phyloP scores from a whole-genome alignment of 108 stramenopile species.

The Aurantiochytrium sp. region DNA sequence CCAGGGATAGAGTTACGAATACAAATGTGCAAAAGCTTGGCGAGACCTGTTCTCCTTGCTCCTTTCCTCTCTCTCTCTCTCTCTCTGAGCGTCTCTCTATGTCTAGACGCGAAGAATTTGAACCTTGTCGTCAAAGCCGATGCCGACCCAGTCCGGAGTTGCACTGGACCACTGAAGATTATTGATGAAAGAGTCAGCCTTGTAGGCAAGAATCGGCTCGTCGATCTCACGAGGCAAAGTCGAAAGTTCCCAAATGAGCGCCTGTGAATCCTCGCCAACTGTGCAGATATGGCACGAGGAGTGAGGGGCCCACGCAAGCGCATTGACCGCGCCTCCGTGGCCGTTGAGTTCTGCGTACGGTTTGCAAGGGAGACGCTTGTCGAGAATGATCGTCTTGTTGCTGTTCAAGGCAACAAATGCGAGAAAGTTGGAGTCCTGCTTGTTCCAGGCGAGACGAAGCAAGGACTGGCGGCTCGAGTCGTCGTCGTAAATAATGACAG shows the following conservation, averaged over 20 bases:
- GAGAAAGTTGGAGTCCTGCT: slow-evolving; percentile 94
- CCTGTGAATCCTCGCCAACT: slow-evolving; percentile 84
- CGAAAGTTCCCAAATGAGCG: slow-evolving; percentile 93
- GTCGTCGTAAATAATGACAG: slow-evolving; percentile 86
- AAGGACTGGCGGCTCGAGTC: slow-evolving; percentile 74
- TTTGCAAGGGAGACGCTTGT: neutral
- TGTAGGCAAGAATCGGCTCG: slow-evolving; percentile 96
- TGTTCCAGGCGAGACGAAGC: slow-evolving; percentile 92
- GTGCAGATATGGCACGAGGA: slow-evolving; percentile 92
- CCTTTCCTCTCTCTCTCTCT: no score
- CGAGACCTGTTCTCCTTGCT: no score
- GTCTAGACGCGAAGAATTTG: slow-evolving; percentile 58
- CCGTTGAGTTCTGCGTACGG: slow-evolving; percentile 56
- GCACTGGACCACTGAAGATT: slow-evolving; percentile 86
- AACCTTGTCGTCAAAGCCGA: slow-evolving; percentile 79
- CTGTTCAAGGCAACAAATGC: slow-evolving; percentile 82
- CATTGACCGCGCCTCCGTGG: slow-evolving; percentile 82
- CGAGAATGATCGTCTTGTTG: neutral
- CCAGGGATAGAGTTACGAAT: no score
- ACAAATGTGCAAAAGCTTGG: no score
- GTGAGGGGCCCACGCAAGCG: slow-evolving; percentile 95
- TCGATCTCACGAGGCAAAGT: slow-evolving; percentile 68
- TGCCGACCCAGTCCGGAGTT: slow-evolving; percentile 92
- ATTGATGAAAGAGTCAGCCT: slow-evolving; percentile 90
- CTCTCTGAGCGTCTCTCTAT: no score